Percentiles rank a stretch among this genome's conserved stretches.
Evolutionary conservation across 352 stramenopile genomes (phyloP).

Genomic region (Phytophthora foliorum): DNA sequence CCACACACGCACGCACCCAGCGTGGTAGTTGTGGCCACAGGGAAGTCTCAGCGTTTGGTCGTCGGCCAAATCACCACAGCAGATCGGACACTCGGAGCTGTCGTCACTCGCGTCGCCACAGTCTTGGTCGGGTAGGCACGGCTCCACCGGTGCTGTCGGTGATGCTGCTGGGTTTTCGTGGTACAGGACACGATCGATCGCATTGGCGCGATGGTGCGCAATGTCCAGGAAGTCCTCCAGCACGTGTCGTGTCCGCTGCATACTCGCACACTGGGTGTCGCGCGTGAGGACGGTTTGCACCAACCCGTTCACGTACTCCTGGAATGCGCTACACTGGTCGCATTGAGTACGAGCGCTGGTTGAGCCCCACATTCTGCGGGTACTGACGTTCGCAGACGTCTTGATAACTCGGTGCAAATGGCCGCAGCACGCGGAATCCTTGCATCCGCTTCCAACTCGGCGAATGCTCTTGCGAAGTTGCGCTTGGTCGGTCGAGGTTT

Average conservation of each 20-base stretch:
- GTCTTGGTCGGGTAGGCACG: constrained; percentile 12
- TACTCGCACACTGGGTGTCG: constrained; percentile 55
- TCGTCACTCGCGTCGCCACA: constrained; percentile 36
- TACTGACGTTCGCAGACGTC: constrained; percentile 18
- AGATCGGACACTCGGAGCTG: constrained; percentile 76
- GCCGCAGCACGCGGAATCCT: constrained; percentile 59
- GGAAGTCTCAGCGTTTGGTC: constrained; percentile 59
- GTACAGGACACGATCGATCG: constrained; percentile 36
- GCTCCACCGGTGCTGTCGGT: constrained; percentile 15
- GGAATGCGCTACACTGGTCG: constrained; percentile 55
- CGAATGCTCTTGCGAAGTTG: constrained; percentile 55
- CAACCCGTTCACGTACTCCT: constrained; percentile 77
- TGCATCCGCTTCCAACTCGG: constrained; percentile 47
- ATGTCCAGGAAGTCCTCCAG: constrained; percentile 72
- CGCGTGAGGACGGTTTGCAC: constrained; percentile 46
- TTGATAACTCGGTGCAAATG: constrained; percentile 65
- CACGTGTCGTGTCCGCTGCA: constrained; percentile 39
- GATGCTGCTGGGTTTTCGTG: constrained; percentile 25
- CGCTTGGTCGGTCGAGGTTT: constrained; percentile 56
- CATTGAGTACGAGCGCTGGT: constrained; percentile 49
- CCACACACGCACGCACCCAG: constrained; percentile 75
- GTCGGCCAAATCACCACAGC: constrained; percentile 54
- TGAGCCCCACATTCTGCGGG: constrained; percentile 25
- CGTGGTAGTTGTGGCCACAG: constrained; percentile 77
- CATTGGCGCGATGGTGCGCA: constrained; percentile 35